Percentiles rank a stretch among this genome's conserved stretches.
Evolutionary conservation across 1,284 basidiomycete genomes (phyloP).

Genomic region (Phenoliferia sp.): DNA sequence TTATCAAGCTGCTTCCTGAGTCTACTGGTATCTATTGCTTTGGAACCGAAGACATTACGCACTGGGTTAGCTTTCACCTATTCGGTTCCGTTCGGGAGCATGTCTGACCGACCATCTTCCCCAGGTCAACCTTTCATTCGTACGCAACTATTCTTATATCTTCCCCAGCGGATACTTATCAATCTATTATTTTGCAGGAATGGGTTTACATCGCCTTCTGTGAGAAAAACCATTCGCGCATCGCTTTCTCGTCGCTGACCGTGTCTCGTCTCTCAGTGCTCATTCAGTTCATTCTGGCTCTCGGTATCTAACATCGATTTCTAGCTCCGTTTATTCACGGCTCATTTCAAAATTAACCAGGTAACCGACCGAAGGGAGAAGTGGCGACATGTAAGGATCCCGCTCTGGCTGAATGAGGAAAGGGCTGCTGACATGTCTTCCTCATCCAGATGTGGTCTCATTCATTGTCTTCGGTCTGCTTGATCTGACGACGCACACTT

Average conservation of each 20-base stretch:
- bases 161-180: not conserved
- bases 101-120: not conserved
- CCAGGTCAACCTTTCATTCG: slow-evolving; percentile 18
- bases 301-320: too few relatives aligned
- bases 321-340: too few relatives aligned
- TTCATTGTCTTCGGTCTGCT: slow-evolving; percentile 62
- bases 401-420: too few relatives aligned
- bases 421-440: too few relatives aligned
- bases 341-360: too few relatives aligned
- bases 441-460: slow-evolving; percentile 72
- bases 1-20: not conserved
- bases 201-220: not conserved
- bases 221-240: too few relatives aligned
- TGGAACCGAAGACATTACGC: slow-evolving; percentile 1
- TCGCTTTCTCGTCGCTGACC: slow-evolving; percentile 15
- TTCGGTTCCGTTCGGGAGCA: not conserved
- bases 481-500: too few relatives aligned
- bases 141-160: slow-evolving; percentile 27
- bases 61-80: not conserved
- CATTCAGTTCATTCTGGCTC: slow-evolving; percentile 75
- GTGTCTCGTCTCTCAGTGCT: slow-evolving; percentile 24
- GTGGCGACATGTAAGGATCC: slow-evolving; percentile 69
- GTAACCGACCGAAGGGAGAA: slow-evolving; percentile 95
- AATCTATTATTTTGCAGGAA: not conserved
- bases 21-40: not conserved